Evolutionary conservation across 352 stramenopile genomes (phyloP).

Genomic region (Pythium guiyangense): DNA sequence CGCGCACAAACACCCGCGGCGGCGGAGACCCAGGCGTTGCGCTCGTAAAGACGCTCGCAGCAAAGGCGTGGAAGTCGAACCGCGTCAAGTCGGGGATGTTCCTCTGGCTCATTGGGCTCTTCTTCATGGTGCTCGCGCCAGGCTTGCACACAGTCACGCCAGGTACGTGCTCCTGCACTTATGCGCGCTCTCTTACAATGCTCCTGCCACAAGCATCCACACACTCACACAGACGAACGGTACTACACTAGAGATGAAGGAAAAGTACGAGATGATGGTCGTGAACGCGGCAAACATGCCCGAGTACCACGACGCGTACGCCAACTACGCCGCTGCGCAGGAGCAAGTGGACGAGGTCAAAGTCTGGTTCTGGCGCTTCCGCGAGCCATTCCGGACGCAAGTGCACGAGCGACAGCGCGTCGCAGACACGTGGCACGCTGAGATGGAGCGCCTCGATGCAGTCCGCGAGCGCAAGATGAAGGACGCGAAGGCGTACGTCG

Average conservation of each 20-base stretch:
- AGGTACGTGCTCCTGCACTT: neutral
- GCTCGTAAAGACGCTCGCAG: slow-evolving; percentile 49
- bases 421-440: slow-evolving; percentile 53
- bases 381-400: slow-evolving; percentile 60
- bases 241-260: slow-evolving; percentile 45
- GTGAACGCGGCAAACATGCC: slow-evolving; percentile 72
- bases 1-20: neutral
- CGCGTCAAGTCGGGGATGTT: slow-evolving; percentile 59
- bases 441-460: slow-evolving; percentile 50
- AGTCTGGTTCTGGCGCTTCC: slow-evolving; percentile 86
- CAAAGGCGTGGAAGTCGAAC: slow-evolving; percentile 45
- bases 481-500: slow-evolving; percentile 71
- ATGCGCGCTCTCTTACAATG: neutral
- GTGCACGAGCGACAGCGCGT: slow-evolving; percentile 51
- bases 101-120: slow-evolving; percentile 73
- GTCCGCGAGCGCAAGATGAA: slow-evolving; percentile 70
- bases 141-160: slow-evolving; percentile 54
- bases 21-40: slow-evolving; percentile 41
- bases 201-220: too few species aligned
- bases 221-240: neutral
- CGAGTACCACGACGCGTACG: slow-evolving; percentile 70
- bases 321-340: slow-evolving; percentile 46
- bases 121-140: slow-evolving; percentile 78
- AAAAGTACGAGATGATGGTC: slow-evolving; percentile 72
- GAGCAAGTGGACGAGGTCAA: slow-evolving; percentile 61